Base-by-base conservation (phyloP, 768 basidiomycete species). In the Leccinum truebloodii region DNA sequence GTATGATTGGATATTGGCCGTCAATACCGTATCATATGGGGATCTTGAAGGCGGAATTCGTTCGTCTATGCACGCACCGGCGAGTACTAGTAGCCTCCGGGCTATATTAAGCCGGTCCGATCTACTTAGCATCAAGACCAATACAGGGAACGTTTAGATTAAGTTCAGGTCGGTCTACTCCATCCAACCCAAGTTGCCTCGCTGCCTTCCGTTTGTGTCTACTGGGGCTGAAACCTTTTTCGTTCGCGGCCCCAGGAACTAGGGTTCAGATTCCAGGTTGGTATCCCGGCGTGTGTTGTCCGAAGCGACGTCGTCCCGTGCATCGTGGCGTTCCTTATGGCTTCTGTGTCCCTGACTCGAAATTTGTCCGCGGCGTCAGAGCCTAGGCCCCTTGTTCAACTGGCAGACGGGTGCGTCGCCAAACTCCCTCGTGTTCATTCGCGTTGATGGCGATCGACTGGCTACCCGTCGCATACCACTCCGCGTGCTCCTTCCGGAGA, bases 241-340 rank as follows among this genome's bases (percentile, higher is more conserved):
- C 3, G n/a, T 20, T 46, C 44, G 44, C 44, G 10, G 20, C 20
- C 10, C 10, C 44, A 46, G 44, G 20, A 3, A 46, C n/a, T 46
- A 46, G 44, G 44, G 44, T 46, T 46, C 44, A 20, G 10, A 4
- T 46, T 13, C 44, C 20, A 46, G 2, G 4, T 20, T 44, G 10
- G 41, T n/a, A 9, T n/a, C 41, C 41, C 4, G 41, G n/a, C 4
- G 4, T 10, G 10, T 46, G 20, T 46, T 46, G n/a, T 46, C 28
- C 52, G 46, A 26, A 49, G 54, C n/a, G 52, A 55, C 44, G 44
- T 46, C 44, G 44, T 46, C 22, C 14, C 54, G 2, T 41, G 57
- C 54, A 54, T 57, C 44, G 55, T 64, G 59, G 55, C 59, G 55
- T 54, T 58, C 54, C 50, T 54, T 66, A 28, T 7, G 28, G 28